Base-by-base conservation (phyloP, 441 rosid species). In the Theobroma grandiflorum region DNA sequence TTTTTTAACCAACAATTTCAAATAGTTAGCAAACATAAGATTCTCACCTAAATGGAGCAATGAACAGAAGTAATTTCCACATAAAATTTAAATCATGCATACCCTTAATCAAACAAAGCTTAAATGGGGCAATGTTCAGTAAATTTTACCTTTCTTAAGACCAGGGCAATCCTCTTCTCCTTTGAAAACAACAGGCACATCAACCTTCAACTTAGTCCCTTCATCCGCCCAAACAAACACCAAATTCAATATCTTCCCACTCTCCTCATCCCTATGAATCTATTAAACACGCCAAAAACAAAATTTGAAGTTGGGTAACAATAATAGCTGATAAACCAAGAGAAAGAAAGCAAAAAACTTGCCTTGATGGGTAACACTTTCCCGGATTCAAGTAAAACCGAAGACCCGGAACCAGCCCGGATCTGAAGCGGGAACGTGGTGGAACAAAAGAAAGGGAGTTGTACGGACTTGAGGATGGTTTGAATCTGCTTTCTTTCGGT, bases 201-300 rank as follows among this genome's bases (percentile, higher is more conserved):
- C 93, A 87, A 93, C 95, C 85, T 92, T 91, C 91, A 96, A 59
- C 63, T 80, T 81, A 5, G 91, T 88, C 7, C 96, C 99, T 6
- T 91, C 91, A 67, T 93, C 89, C 8, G 98, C 98, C 99, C 98
- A 94, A 50, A 94, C 92, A 63, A 96, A 91, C 12, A 96, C 96
- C 89, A 96, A 83, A 85, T 96, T 94, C 84, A 92, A 81, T 85
- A 96, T 85, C 80, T 85, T 88, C 78, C 99, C 98, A 16, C 88
- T 92, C 82, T 89, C 95, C 70, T 90, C 94, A 66, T 94, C 89
- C 79, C 91, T 93, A 78, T 94, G 99, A 79, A 96, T 78, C 99
- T 96, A 84, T 16, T 50, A 49, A 81, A 65, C 59, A 50, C n/a
- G 45, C 47, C 35, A 40, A 65, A 72, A 35, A 20, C 1, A n/a